Conservation (phyloP, 306 rosid genomes). For the Spatholobus suberectus region DNA sequence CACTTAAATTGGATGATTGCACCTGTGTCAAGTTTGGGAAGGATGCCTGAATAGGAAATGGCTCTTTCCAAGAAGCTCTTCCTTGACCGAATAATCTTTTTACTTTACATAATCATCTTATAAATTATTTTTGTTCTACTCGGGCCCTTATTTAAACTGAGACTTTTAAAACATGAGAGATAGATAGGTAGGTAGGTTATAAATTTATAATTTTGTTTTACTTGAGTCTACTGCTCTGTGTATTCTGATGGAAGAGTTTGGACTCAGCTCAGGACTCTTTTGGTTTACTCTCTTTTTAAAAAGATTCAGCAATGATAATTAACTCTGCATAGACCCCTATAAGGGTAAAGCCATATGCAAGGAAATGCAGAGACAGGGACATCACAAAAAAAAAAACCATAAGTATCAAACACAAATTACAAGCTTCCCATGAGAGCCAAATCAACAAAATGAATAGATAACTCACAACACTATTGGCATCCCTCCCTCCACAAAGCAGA, state of each 20-base stretch:
- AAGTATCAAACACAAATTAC: constrained; percentile 35
- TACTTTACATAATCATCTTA: neutral
- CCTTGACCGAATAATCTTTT: neutral
- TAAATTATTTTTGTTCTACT: neutral
- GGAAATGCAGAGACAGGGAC: neutral
- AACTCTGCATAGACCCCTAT: constrained; percentile 20
- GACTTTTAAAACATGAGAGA: neutral
- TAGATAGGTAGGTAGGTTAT: neutral
- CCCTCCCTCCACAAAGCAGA: constrained; percentile 98
- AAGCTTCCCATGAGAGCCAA: constrained; percentile 32
- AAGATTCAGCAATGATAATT: neutral
- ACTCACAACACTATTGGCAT: constrained; percentile 95
- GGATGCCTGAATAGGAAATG: neutral
- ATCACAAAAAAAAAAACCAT: constrained; percentile 10
- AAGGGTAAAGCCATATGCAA: neutral
- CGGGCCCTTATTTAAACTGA: neutral
- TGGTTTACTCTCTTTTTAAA: neutral
- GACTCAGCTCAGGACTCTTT: neutral
- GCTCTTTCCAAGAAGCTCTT: neutral
- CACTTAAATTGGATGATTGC: neutral
- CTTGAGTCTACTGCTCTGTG: neutral
- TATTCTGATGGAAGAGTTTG: neutral
- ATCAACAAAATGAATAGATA: constrained; percentile 37
- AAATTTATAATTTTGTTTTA: neutral
- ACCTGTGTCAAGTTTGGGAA: neutral